Evolutionary conservation across 768 basidiomycete species (phyloP).

Genomic region (Agaricus sinodeliciosus): DNA sequence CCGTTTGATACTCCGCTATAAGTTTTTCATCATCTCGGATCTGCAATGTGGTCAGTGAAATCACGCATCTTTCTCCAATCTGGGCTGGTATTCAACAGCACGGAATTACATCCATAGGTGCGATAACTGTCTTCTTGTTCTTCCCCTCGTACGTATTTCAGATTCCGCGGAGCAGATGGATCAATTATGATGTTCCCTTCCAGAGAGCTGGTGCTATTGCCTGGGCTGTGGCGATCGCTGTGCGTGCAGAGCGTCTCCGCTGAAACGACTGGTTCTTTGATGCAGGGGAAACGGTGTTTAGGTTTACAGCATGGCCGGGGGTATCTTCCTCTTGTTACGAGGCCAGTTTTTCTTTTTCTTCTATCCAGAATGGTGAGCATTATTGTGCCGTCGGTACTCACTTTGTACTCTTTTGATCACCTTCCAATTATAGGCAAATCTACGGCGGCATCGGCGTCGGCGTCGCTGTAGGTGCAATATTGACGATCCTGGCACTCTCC

Average conservation of each 20-base stretch:
- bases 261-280: conserved; percentile 10
- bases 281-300: conserved; percentile 20
- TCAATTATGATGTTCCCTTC: conserved; percentile 20
- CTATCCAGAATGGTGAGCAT: conserved; percentile 54
- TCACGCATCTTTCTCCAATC: conserved; percentile 2
- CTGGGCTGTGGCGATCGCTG: conserved; percentile 58
- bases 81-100: conserved; percentile 6
- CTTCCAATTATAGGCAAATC: conserved; percentile 43
- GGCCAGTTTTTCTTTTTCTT: conserved; percentile 63
- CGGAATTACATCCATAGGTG: conserved; percentile 40
- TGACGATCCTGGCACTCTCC: conserved; percentile 53
- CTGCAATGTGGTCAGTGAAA: conserved; percentile 23
- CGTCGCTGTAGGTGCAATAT: conserved; percentile 42
- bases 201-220: conserved; percentile 69
- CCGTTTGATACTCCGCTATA: conserved; percentile 13
- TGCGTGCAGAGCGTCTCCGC: conserved; percentile 24
- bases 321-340: conserved; percentile 52
- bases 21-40: conserved; percentile 14
- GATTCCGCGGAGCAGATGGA: conserved; percentile 9
- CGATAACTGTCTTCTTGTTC: conserved; percentile 70
- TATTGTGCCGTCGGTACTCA: neutral
- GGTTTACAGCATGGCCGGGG: conserved; percentile 63
- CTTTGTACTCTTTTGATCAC: conserved; percentile 2
- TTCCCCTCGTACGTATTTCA: conserved; percentile 54
- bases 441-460: conserved; percentile 61